Evolutionary conservation across 208 protist species (phyloP).

Genomic region (Porcisia deanei): DNA sequence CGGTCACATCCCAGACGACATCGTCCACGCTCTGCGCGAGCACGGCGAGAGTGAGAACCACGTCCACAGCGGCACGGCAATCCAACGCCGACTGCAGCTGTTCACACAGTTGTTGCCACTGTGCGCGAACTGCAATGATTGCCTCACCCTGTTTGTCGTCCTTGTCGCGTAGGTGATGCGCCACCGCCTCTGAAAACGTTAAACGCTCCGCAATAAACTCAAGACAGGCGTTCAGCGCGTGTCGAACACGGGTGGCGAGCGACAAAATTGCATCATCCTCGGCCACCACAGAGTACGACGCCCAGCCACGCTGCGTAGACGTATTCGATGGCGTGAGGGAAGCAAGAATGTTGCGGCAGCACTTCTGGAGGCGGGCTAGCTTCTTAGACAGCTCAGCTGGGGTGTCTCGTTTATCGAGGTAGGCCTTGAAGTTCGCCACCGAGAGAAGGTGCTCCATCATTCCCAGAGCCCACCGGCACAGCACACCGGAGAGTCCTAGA

Average conservation of each 20-base stretch:
- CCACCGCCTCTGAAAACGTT: neutral
- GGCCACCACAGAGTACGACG: neutral
- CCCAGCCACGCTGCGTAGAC: neutral
- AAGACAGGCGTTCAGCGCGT: neutral
- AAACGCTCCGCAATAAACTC: neutral
- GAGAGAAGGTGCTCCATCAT: constrained; percentile 23
- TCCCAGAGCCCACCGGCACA: constrained; percentile 25
- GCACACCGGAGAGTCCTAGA: constrained; percentile 41
- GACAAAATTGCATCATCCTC: constrained; percentile 1
- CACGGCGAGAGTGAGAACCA: constrained; percentile 42
- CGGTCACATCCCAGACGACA: constrained; percentile 22
- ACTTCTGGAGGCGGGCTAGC: constrained; percentile 5
- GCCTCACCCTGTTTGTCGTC: constrained; percentile 1
- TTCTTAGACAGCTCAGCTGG: neutral
- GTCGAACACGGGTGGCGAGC: neutral
- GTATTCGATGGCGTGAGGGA: neutral
- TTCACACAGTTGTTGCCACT: constrained; percentile 15
- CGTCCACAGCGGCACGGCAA: constrained; percentile 25
- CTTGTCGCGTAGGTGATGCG: neutral
- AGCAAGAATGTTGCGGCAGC: neutral
- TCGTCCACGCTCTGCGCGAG: constrained; percentile 53
- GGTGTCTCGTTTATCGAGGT: neutral
- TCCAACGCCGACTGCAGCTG: constrained; percentile 37
- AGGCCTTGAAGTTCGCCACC: constrained; percentile 2
- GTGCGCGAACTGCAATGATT: constrained; percentile 3